Base-by-base conservation (phyloP, 306 rosid genomes). In the Acacia acuminata region DNA sequence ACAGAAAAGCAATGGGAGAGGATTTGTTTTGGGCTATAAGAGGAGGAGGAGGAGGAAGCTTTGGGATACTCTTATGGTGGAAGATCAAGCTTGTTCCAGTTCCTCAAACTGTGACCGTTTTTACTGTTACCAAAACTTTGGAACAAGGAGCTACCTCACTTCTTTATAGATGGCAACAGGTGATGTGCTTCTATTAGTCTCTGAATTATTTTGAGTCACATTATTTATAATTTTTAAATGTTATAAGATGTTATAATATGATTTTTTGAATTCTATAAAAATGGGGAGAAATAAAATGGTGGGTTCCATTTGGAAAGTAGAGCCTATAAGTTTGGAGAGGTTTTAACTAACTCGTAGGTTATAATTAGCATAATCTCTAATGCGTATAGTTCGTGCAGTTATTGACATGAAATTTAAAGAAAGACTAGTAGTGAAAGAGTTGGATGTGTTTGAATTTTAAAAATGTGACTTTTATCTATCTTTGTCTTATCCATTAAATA, bases 41-140 rank as follows among this genome's bases (percentile, higher is more conserved):
- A 64, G 70, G 70, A 13, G 70, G 70, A 4, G 70, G 70, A 64
- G 70, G 70, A 15, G 40, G 42, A 14, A 64, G 70, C 70, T 64
- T 64, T 15, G 70, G 70, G 40, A 64, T 64, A 4, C 43, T 64
- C 32, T 8, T 64, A 30, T 13, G 68, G 68, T 61, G 68, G 68
- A 61, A 64, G 70, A 30, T 64, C 70, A 64, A 27, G 10, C 40
- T 64, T 15, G 70, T 64, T 27, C 70, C 70, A 15, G 70, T 64
- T 30, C 70, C 70, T 5, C 10, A 5, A 2, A 64, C 70, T 24
- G 70, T 64, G 42, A 13, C 70, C 4, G 42, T 64, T 30, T 64
- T 64, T 30, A 27, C 20, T 13, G 43, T 64, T 30, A 27, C 70
- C 19, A 64, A 30, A 64, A 64, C 43, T 3, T 64, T 64, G n/a